These are phyloP conservation scores for Hypoxylon sp. DNA, from an alignment of 2,329 filamentous ascomycete genomes.

Conservation along the genomic window DNA sequence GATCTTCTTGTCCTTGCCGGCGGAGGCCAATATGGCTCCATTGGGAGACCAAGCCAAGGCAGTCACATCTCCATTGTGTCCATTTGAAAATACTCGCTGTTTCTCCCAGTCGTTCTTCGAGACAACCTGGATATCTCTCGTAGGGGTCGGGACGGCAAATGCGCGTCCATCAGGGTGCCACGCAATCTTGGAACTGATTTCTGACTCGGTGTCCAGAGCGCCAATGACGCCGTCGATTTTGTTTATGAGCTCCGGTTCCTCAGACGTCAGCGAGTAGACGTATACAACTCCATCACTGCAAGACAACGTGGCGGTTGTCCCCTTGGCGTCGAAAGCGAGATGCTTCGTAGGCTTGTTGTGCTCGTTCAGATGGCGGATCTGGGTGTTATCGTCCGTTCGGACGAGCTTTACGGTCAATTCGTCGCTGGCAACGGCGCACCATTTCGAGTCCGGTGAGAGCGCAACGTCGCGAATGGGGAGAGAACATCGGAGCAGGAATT, in stretches of 20 bases:
- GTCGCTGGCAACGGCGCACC: constrained; percentile 96
- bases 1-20: constrained; percentile 75
- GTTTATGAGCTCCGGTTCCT: constrained; percentile 82
- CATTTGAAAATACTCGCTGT: constrained; percentile 81
- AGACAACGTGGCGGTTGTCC: constrained; percentile 80
- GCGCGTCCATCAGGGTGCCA: constrained; percentile 97
- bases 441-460: constrained; percentile 82
- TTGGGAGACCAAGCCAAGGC: constrained; percentile 95
- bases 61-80: constrained; percentile 86
- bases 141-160: constrained; percentile 86
- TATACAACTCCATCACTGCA: constrained; percentile 92
- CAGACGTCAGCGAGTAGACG: constrained; percentile 83
- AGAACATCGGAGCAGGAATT: constrained; percentile 84
- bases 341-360: constrained; percentile 92
- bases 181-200: constrained; percentile 77
- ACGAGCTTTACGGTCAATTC: constrained; percentile 93
- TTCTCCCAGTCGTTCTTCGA: constrained; percentile 92
- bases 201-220: constrained; percentile 79
- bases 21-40: constrained; percentile 83
- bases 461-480: constrained; percentile 88
- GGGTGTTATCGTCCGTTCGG: constrained; percentile 80
- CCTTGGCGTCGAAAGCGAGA: constrained; percentile 85
- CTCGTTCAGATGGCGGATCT: constrained; percentile 82
- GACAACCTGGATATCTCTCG: constrained; percentile 84
- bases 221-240: constrained; percentile 90